A percentile compares a stretch with the other conserved stretches of the same genome.
phyloP scores from a whole-genome alignment of 2,329 filamentous ascomycete genomes.

The Hirsutella minnesotensis region DNA sequence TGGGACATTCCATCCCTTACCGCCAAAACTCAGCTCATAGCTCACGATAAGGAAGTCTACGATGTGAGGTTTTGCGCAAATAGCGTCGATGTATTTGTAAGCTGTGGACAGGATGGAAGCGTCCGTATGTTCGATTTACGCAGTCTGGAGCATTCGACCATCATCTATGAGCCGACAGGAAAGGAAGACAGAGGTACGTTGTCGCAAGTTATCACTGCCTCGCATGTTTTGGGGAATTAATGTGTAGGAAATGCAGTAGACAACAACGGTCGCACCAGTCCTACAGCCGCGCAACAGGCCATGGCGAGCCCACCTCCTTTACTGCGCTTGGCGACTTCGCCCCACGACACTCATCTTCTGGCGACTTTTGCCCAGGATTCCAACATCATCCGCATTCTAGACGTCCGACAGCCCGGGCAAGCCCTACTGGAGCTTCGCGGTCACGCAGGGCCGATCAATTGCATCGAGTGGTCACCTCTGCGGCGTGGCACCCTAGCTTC shows the following conservation, averaged over 20 bases:
- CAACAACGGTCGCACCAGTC: conserved; percentile 50
- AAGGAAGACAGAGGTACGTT: conserved; percentile 62
- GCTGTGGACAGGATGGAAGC: conserved; percentile 92
- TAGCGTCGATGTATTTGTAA: conserved; percentile 97
- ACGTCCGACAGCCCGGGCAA: conserved; percentile 91
- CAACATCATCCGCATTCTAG: conserved; percentile 83
- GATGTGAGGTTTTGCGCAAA: conserved; percentile 97
- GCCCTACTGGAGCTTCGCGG: conserved; percentile 87
- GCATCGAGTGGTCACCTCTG: conserved; percentile 88
- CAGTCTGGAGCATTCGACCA: conserved; percentile 94
- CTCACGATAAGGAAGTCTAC: conserved; percentile 97
- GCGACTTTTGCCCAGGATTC: conserved; percentile 96
- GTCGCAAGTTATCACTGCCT: background rate
- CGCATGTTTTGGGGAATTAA: conserved; percentile 8
- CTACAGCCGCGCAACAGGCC: conserved; percentile 65
- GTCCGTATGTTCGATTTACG: conserved; percentile 97
- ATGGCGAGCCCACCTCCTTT: conserved; percentile 68
- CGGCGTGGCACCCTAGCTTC: conserved; percentile 82
- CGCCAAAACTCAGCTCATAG: conserved; percentile 95
- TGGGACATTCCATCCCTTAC: conserved; percentile 98
- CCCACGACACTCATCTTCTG: conserved; percentile 87
- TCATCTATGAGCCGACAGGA: conserved; percentile 94
- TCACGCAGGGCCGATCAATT: conserved; percentile 76
- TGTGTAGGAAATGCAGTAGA: conserved; percentile 32
- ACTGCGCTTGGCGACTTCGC: conserved; percentile 75